Percentiles rank a stretch among this genome's conserved stretches.
Conservation (phyloP, 2,329 filamentous ascomycete species). For the Cladosporium sp. region DNA sequence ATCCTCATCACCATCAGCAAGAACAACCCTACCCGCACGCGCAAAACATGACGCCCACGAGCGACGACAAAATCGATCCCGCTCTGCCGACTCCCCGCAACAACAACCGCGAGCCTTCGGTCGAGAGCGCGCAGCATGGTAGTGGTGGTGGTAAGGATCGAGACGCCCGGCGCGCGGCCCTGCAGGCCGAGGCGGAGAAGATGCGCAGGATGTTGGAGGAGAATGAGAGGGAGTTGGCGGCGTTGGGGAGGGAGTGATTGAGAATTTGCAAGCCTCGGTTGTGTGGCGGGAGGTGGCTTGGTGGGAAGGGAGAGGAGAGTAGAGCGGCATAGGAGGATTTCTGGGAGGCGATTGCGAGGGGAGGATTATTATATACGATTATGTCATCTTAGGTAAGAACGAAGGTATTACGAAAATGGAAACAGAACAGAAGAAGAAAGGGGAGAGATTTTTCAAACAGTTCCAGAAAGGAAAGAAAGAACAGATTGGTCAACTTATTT, state of each 20-base stretch:
- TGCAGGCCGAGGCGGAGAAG: slow-evolving; percentile 69
- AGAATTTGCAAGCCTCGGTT: too few species aligned
- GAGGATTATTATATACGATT: too few species aligned
- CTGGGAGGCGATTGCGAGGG: too few species aligned
- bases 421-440: too few species aligned
- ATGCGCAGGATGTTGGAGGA: slow-evolving; percentile 70
- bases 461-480: too few species aligned
- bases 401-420: neutral
- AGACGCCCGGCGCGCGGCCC: slow-evolving; percentile 59
- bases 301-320: neutral
- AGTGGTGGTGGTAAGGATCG: too few species aligned
- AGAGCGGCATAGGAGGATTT: too few species aligned
- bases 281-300: too few species aligned
- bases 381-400: slow-evolving; percentile 5
- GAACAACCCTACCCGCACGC: slow-evolving; percentile 19
- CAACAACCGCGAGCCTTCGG: slow-evolving; percentile 15
- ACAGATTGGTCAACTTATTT: too few species aligned
- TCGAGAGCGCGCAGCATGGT: slow-evolving; percentile 16
- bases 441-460: too few species aligned
- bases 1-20: too few species aligned
- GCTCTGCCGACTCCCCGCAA: slow-evolving; percentile 33
- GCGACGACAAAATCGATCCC: slow-evolving; percentile 27
- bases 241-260: slow-evolving; percentile 22
- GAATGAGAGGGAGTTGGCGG: slow-evolving; percentile 69
- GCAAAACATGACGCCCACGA: slow-evolving; percentile 18